Evolutionary conservation across 176 grass and related monocot species (phyloP).

Genomic region (barley (Hordeum vulgare)): DNA sequence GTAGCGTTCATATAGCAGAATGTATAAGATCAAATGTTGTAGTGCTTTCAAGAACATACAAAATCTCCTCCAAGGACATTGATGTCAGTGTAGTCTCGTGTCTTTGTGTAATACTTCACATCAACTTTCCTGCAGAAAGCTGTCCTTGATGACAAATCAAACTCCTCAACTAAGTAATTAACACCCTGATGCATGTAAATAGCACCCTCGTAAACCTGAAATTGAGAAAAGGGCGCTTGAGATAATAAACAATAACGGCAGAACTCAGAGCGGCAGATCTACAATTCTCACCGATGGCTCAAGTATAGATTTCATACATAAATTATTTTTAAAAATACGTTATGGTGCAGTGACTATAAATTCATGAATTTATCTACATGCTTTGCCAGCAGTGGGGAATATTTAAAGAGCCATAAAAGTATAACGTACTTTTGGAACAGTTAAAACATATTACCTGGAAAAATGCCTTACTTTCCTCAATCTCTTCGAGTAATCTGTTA

Average conservation of each 20-base stretch:
- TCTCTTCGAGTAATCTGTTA: constrained; percentile 73
- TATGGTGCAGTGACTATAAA: background rate
- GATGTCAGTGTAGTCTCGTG: constrained; percentile 85
- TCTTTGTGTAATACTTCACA: constrained; percentile 97
- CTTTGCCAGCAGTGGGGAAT: background rate
- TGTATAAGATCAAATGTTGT: constrained; percentile 2
- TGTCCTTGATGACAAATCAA: constrained; percentile 59
- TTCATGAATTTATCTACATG: background rate
- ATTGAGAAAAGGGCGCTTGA: constrained; percentile 16
- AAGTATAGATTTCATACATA: background rate
- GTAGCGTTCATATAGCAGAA: background rate
- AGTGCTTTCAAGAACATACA: constrained; percentile 41
- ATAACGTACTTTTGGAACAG: background rate
- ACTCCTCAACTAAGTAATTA: constrained; percentile 76
- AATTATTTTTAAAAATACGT: background rate
- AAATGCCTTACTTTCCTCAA: constrained; percentile 94
- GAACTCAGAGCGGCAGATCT: background rate
- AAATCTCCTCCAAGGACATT: constrained; percentile 70
- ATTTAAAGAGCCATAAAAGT: background rate
- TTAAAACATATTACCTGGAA: constrained; percentile 58
- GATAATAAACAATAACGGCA: constrained; percentile 1
- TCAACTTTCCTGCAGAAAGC: constrained; percentile 87
- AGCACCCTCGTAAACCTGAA: constrained; percentile 92
- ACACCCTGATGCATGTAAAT: constrained; percentile 91
- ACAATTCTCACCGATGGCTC: background rate